phyloP scores from a whole-genome alignment of 768 basidiomycete genomes.

The Psilocybe subaeruginosa region DNA sequence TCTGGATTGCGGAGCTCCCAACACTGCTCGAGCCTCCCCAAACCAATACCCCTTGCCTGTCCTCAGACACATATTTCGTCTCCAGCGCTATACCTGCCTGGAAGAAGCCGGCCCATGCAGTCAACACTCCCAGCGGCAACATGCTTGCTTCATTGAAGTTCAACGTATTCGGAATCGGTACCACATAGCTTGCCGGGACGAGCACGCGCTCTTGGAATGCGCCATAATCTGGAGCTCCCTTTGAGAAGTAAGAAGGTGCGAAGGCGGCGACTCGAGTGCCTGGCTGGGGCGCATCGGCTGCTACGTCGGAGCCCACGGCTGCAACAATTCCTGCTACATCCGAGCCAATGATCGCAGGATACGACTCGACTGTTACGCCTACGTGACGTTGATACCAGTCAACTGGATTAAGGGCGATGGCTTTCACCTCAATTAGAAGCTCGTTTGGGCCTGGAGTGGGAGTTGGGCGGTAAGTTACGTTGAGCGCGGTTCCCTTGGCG shows the following conservation, averaged over 20 bases:
- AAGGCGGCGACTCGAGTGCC: not conserved
- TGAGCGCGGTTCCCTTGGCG: not conserved
- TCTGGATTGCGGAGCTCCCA: not conserved
- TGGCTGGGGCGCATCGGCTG: not conserved
- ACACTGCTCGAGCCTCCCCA: not conserved
- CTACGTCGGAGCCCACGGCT: not conserved
- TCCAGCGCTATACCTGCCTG: not conserved
- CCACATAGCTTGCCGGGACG: not conserved
- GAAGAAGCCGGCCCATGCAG: not conserved
- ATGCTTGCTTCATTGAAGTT: not conserved
- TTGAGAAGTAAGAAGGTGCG: not conserved
- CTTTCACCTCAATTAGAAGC: not conserved
- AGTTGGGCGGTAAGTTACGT: not conserved
- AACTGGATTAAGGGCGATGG: not conserved
- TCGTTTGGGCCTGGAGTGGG: not conserved
- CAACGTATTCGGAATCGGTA: not conserved
- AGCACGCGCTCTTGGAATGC: not conserved
- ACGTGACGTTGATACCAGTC: not conserved
- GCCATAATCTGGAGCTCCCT: not conserved
- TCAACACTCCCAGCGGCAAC: not conserved
- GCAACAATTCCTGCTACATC: not conserved
- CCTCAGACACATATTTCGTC: not conserved
- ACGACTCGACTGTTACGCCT: not conserved
- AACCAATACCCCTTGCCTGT: not conserved
- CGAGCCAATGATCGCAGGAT: not conserved